Evolutionary conservation across 345 rosid species (phyloP).

Genomic region (Geranium rotundifolium): DNA sequence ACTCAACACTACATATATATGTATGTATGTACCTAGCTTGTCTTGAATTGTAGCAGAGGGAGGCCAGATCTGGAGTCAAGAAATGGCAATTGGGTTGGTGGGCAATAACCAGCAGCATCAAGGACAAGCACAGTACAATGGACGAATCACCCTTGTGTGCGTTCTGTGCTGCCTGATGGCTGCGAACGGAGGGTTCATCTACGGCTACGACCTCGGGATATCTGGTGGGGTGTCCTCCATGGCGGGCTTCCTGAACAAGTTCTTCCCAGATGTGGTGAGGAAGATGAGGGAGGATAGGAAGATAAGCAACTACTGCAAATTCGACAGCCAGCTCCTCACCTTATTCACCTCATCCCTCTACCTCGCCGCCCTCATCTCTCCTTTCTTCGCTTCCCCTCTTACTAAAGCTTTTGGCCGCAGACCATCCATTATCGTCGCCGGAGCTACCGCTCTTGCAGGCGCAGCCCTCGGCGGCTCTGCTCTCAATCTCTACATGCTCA

Average conservation of each 20-base stretch:
- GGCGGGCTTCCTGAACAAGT: conserved; percentile 5
- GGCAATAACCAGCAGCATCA: too few species aligned
- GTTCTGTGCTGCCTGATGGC: too few species aligned
- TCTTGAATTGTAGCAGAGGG: too few species aligned
- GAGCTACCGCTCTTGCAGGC: conserved; percentile 1
- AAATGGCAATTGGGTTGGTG: too few species aligned
- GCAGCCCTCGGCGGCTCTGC: conserved; percentile 4
- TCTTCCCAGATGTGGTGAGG: conserved; percentile 2
- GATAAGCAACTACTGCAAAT: conserved; percentile 8
- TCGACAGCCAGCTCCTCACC: conserved; percentile 5
- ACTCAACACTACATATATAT: too few species aligned
- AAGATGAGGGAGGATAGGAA: background rate
- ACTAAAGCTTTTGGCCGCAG: conserved; percentile 4
- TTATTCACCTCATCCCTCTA: conserved; percentile 9
- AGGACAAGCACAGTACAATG: too few species aligned
- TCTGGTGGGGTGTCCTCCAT: conserved; percentile 7
- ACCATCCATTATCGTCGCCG: conserved; percentile 1
- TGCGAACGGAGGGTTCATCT: too few species aligned
- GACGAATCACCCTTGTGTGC: too few species aligned
- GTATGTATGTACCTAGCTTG: too few species aligned
- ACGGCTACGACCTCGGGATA: background rate
- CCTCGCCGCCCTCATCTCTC: conserved; percentile 2
- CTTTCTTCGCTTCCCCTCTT: conserved; percentile 2
- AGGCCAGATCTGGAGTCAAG: too few species aligned
- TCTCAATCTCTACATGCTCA: conserved; percentile 8